Percentiles rank a stretch among this genome's conserved stretches.
These are phyloP conservation scores for Cyclotella kingstonii DNA, from an alignment of 108 stramenopile genomes.

Conservation along the genomic window DNA sequence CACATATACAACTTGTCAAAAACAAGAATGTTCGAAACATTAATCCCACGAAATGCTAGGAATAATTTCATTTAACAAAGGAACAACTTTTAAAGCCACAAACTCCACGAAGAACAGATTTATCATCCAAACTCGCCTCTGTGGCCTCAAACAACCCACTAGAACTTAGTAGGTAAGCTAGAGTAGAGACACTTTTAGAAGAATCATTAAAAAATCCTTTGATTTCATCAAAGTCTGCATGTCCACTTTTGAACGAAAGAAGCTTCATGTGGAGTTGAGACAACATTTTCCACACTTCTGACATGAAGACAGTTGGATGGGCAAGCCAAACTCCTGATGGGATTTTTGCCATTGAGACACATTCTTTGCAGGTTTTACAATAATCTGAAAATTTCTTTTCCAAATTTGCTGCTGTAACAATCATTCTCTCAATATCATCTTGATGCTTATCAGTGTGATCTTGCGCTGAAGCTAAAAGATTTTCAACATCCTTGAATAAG, in stretches of 20 bases:
- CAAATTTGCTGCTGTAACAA: constrained; percentile 19
- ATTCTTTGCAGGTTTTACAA: not conserved
- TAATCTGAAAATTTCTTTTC: constrained; percentile 6
- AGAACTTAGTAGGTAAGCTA: constrained; percentile 15
- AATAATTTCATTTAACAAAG: no score
- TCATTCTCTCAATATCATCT: constrained; percentile 29
- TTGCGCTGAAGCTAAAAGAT: constrained; percentile 7
- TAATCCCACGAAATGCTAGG: no score
- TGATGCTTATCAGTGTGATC: constrained; percentile 9
- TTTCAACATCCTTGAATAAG: constrained; percentile 17
- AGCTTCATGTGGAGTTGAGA: constrained; percentile 29
- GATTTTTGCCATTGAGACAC: constrained; percentile 14
- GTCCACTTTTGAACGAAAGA: constrained; percentile 25
- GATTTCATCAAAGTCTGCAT: not conserved
- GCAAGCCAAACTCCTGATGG: constrained; percentile 7
- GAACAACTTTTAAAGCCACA: constrained; percentile 24
- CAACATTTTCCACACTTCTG: constrained; percentile 15
- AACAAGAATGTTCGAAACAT: no score
- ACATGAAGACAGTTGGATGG: constrained; percentile 13
- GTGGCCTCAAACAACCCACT: constrained; percentile 21
- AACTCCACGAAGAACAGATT: constrained; percentile 31
- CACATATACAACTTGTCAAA: no score
- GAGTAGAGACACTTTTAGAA: constrained; percentile 7
- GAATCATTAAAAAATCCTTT: constrained; percentile 2
- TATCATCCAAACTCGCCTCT: not conserved